Evolutionary conservation across 2,329 filamentous ascomycete genomes (phyloP).

Genomic region (Phoma sp.): DNA sequence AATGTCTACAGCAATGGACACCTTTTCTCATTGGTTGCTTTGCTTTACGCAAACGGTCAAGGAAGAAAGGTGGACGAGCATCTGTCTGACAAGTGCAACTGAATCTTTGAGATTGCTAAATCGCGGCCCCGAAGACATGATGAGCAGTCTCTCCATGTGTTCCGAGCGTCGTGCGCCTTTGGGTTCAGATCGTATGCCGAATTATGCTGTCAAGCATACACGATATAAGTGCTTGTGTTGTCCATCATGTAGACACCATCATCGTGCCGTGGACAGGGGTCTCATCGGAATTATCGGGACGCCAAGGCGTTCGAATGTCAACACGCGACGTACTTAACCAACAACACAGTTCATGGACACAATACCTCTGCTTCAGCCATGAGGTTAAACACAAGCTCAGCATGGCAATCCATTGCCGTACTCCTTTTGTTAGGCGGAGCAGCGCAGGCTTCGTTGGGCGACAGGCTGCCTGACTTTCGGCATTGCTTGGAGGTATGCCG

Average conservation of each 20-base stretch:
- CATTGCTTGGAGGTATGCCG: slow-evolving; percentile 80
- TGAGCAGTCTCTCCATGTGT: no score
- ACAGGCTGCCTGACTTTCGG: slow-evolving; percentile 84
- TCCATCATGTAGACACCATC: background rate
- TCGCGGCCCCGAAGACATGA: no score
- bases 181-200: no score
- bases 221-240: no score
- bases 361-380: slow-evolving; percentile 24
- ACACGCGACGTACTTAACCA: slow-evolving; percentile 21
- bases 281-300: slow-evolving; percentile 11
- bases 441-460: slow-evolving; percentile 76
- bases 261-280: slow-evolving; percentile 9
- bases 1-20: slow-evolving; percentile 26
- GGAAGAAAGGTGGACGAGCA: slow-evolving; percentile 42
- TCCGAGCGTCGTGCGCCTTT: no score
- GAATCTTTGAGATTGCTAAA: no score
- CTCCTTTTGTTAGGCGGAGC: slow-evolving; percentile 41
- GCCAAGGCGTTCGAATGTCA: slow-evolving; percentile 15
- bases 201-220: no score
- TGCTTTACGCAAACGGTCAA: slow-evolving; percentile 41
- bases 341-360: slow-evolving; percentile 26
- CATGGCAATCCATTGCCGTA: slow-evolving; percentile 36
- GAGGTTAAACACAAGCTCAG: slow-evolving; percentile 31
- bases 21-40: slow-evolving; percentile 48
- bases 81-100: background rate